Evolutionary conservation across 352 stramenopile species (phyloP).

Genomic region (Globisporangium solare): DNA sequence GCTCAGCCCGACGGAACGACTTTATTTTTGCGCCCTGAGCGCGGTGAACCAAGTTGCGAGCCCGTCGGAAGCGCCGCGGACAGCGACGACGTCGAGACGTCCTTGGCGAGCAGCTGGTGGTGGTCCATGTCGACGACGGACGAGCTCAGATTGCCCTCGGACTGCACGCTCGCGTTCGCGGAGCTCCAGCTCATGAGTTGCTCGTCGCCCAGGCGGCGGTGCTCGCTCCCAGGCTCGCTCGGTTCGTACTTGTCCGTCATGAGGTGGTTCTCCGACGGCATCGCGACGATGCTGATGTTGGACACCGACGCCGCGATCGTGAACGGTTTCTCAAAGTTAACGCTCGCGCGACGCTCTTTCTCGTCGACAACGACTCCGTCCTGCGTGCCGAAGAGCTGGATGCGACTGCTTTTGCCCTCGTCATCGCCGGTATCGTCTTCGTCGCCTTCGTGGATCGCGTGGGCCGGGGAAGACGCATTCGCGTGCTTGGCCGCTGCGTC

Average conservation of each 20-base stretch:
- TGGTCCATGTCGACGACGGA: constrained; percentile 12
- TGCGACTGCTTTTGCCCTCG: constrained; percentile 10
- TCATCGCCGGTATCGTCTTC: constrained; percentile 1
- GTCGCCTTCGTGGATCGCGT: constrained; percentile 5
- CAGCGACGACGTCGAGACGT: constrained; percentile 17
- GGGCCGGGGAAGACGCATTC: not conserved
- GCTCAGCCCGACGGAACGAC: constrained; percentile 36
- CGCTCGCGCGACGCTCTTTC: constrained; percentile 8
- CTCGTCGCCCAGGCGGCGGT: not conserved
- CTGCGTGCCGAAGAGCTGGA: constrained; percentile 7
- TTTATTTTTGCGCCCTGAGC: constrained; percentile 27
- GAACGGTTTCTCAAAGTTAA: constrained; percentile 15
- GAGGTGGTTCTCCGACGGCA: constrained; percentile 8
- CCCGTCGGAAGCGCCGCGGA: constrained; percentile 12
- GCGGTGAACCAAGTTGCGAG: constrained; percentile 14
- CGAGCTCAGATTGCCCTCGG: constrained; percentile 11
- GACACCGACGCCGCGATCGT: constrained; percentile 14
- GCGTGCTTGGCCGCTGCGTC: not conserved
- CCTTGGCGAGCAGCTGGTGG: constrained; percentile 16
- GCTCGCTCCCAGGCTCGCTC: not conserved
- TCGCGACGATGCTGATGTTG: constrained; percentile 17
- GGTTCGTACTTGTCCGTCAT: not conserved
- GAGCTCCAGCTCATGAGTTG: constrained; percentile 13
- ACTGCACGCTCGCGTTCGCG: constrained; percentile 8
- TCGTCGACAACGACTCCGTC: not conserved